Evolutionary conservation across 1,284 basidiomycete species (phyloP).

Genomic region (Dichomitus squalens): DNA sequence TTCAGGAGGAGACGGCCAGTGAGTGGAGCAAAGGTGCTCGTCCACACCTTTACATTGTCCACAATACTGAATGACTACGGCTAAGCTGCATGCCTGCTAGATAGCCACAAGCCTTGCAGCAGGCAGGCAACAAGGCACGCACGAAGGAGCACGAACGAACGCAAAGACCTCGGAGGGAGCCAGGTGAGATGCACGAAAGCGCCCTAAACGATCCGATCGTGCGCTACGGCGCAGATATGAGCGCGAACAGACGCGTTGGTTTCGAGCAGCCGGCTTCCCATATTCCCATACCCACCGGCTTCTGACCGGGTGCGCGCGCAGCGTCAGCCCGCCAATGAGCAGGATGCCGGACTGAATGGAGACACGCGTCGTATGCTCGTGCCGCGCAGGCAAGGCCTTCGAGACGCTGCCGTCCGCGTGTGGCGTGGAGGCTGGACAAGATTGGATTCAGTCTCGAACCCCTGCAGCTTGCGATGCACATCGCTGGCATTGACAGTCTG

Average conservation of each 20-base stretch:
- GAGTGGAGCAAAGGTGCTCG: too few species aligned
- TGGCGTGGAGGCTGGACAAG: not conserved
- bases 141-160: too few species aligned
- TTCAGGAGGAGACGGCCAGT: too few species aligned
- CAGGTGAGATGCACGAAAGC: not conserved
- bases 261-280: too few species aligned
- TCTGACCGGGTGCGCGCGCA: conserved; percentile 9
- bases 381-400: not conserved
- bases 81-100: too few species aligned
- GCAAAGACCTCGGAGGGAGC: too few species aligned
- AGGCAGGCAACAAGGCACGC: too few species aligned
- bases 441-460: not conserved
- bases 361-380: not conserved
- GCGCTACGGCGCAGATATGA: not conserved
- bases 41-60: too few species aligned
- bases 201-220: not conserved
- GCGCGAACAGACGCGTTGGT: too few species aligned
- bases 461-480: not conserved
- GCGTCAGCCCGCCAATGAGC: not conserved
- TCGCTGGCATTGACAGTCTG: not conserved
- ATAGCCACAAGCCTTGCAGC: too few species aligned
- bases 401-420: not conserved
- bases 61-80: too few species aligned
- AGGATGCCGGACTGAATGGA: not conserved
- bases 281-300: conserved; percentile 18